Evolutionary conservation across 345 rosid species (phyloP).

Genomic region (Citrus unshiu): DNA sequence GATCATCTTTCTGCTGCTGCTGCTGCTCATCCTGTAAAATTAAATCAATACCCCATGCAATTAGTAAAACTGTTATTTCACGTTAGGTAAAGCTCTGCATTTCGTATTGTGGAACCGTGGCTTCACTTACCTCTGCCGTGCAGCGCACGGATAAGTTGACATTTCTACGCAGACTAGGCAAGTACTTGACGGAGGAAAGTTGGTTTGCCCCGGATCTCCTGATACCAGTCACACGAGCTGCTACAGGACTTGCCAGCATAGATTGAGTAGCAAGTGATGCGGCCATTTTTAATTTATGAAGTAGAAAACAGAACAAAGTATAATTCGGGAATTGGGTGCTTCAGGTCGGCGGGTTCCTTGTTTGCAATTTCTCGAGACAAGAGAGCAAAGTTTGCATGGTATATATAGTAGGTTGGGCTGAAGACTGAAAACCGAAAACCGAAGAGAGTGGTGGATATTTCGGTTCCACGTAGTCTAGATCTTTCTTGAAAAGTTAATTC

Average conservation of each 20-base stretch:
- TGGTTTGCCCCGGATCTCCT: constrained; percentile 20
- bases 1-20: not conserved
- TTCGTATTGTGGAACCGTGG: no score
- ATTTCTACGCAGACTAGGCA: constrained; percentile 24
- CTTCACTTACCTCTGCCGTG: constrained; percentile 38
- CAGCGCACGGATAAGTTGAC: constrained; percentile 31
- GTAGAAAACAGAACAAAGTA: not conserved
- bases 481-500: not conserved
- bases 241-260: constrained; percentile 31
- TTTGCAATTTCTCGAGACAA: fast-evolving
- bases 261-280: constrained; percentile 39
- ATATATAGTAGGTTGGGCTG: not conserved
- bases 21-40: not conserved
- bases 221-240: constrained; percentile 8
- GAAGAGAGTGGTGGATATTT: constrained; percentile 20
- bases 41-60: not conserved
- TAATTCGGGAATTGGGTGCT: not conserved
- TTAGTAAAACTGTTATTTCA: not conserved
- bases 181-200: constrained; percentile 14
- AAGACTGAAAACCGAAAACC: not conserved
- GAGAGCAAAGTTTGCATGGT: not conserved
- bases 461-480: constrained; percentile 27
- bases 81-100: not conserved
- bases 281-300: constrained; percentile 29
- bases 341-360: fast-evolving